Evolutionary conservation across 768 basidiomycete species (phyloP), one percentile per base, ranked within the genome.

Genomic region (Leucocoprinus leucothites): DNA sequence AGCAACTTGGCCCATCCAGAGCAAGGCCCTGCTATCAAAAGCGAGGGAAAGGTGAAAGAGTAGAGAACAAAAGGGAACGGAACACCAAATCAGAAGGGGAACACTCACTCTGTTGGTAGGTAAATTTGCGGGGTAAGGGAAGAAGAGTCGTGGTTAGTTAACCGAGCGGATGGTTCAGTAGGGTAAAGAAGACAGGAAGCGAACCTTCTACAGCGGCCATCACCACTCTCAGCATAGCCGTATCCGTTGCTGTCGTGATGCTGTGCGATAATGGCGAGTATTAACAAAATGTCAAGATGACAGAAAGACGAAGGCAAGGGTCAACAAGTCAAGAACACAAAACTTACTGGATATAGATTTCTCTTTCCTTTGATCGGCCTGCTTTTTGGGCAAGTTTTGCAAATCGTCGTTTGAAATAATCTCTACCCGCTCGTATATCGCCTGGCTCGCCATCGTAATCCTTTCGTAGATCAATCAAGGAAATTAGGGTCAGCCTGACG

Each of bases 201-300:
- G 41, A 59, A 91, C 91, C 92, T 94, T 94, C 90, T 48, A 94
- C 92, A 58, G 94, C 94, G 59, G 91, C 90, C 94, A 96, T 96
- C 14, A 98, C 91, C 18, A 95, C 91, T 62, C 89, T 78, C 48
- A 95, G 71, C 78, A 94, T 80, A 18, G 82, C 89, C 1, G 92
- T 94, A 73, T 95, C 93, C 19, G 93, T 93, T 31, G 94, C 92
- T 40, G 86, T 95, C 42, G 94, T 95, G 57, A 87, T 85, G 70
- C 93, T 93, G 21, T 41, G 50, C n/a, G 46, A 48, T 19, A 43
- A 34, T 31, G 51, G 22, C 53, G 49, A 22, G 53, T 54, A 48
- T 58, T 31, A 59, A 57, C 26, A 46, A 47, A 35, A 9, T 53
- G 7, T 28, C 35, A 38, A 26, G 47, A 51, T 11, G 51, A 14